A percentile compares a stretch with the other conserved stretches of the same genome.
Conservation (phyloP, 495 filamentous ascomycete genomes). For the Xylaria cubensis region DNA sequence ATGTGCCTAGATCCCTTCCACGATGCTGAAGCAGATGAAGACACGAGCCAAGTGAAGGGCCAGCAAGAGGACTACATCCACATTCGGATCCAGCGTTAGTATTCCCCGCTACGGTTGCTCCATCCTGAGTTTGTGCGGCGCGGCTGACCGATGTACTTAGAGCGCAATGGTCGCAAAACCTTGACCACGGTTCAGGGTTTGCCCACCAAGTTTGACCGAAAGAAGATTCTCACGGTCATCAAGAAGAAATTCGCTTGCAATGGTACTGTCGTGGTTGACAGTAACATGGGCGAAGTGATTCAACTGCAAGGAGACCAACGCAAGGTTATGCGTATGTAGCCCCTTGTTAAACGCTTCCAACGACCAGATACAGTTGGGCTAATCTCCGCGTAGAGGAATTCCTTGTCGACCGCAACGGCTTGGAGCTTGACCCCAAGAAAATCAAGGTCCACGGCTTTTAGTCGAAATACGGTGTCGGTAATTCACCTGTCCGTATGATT, state of each 20-base stretch:
- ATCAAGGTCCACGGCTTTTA: conserved; percentile 29
- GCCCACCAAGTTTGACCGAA: conserved; percentile 96
- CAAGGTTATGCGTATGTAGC: conserved; percentile 31
- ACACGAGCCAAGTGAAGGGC: conserved; percentile 25
- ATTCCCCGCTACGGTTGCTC: neutral
- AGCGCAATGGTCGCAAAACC: conserved; percentile 99
- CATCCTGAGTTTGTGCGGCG: neutral
- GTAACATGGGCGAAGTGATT: conserved; percentile 99
- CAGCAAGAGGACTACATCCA: conserved; percentile 28
- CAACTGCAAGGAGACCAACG: conserved; percentile 99
- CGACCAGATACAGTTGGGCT: neutral
- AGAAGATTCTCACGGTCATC: conserved; percentile 99
- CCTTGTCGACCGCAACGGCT: conserved; percentile 15
- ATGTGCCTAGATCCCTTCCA: conserved; percentile 25
- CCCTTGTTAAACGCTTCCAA: neutral
- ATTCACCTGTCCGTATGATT: neutral
- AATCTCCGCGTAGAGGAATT: conserved; percentile 22
- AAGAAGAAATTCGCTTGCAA: conserved; percentile 99
- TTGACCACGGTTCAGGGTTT: conserved; percentile 99
- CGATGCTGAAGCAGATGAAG: conserved; percentile 28
- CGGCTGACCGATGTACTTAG: conserved; percentile 10
- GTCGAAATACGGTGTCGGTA: neutral
- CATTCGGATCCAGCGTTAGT: conserved; percentile 27
- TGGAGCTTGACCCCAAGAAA: conserved; percentile 27
- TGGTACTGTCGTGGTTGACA: conserved; percentile 98